phyloP scores from a whole-genome alignment of 495 filamentous ascomycete species.

The Aspergillus conjunctus region DNA sequence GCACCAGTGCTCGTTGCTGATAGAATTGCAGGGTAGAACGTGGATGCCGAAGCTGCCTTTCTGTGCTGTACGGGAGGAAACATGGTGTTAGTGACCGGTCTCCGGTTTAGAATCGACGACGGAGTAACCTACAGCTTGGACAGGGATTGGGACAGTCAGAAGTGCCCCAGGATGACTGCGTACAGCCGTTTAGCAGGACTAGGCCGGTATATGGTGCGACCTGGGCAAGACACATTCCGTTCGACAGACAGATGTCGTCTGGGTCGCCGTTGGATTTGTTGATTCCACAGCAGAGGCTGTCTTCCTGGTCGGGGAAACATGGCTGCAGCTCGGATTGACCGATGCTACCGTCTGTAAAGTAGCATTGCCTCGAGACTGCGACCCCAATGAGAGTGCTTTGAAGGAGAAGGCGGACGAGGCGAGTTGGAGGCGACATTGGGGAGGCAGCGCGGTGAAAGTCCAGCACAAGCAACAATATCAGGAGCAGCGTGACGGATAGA shows the following conservation, averaged over 20 bases:
- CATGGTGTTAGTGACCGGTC: background rate
- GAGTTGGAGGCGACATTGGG: no score
- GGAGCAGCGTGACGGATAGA: no score
- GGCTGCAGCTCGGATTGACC: constrained; percentile 3
- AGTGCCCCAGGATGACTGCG: constrained; percentile 3
- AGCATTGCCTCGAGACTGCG: background rate
- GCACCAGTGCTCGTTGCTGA: constrained; percentile 10
- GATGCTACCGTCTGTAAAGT: background rate
- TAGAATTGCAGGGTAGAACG: background rate
- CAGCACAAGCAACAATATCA: no score
- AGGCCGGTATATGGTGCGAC: constrained; percentile 10
- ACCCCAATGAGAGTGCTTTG: no score
- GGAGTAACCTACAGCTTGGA: background rate
- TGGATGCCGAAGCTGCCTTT: constrained; percentile 1
- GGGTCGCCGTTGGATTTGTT: constrained; percentile 7
- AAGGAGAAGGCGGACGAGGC: no score
- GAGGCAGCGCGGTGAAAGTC: no score
- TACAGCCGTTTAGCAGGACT: constrained; percentile 8
- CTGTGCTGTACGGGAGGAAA: background rate
- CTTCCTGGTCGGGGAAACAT: constrained; percentile 8
- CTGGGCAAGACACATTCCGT: constrained; percentile 10
- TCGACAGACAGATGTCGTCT: constrained; percentile 14
- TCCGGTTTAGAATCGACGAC: background rate
- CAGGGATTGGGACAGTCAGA: constrained; percentile 4
- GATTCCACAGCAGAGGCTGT: constrained; percentile 8